Percentiles rank a stretch among this genome's conserved stretches.
Evolutionary conservation across 1,284 basidiomycete genomes (phyloP).

Genomic region (Apiotrichum veenhuisii): DNA sequence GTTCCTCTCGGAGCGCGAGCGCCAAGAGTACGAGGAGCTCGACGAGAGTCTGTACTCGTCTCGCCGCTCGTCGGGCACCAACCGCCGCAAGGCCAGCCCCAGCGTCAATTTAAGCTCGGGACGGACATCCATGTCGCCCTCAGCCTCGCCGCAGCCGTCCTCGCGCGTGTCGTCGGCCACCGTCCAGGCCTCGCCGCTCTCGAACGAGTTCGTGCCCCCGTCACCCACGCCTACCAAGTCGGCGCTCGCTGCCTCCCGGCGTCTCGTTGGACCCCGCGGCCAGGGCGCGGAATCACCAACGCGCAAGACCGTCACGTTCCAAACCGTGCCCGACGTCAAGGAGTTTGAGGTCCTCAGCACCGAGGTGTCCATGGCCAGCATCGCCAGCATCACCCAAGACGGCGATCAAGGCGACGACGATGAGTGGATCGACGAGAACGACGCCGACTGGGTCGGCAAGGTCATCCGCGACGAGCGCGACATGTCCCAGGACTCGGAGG

Average conservation of each 20-base stretch:
- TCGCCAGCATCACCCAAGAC: slow-evolving; percentile 16
- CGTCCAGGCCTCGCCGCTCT: slow-evolving; percentile 30
- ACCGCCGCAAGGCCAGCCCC: slow-evolving; percentile 29
- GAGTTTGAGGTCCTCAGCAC: slow-evolving; percentile 71
- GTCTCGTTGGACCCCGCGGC: slow-evolving; percentile 72
- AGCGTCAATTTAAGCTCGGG: slow-evolving; percentile 13
- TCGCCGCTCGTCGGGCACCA: slow-evolving; percentile 24
- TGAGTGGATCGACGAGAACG: slow-evolving; percentile 2
- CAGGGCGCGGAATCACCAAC: slow-evolving; percentile 52
- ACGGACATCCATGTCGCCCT: slow-evolving; percentile 29
- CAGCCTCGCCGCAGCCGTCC: slow-evolving; percentile 34
- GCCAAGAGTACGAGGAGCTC: slow-evolving; percentile 1
- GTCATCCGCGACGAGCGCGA: background rate
- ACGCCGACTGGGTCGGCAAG: slow-evolving; percentile 1
- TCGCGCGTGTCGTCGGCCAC: slow-evolving; percentile 15
- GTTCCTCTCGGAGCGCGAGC: slow-evolving; percentile 54
- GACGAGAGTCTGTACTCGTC: slow-evolving; percentile 31
- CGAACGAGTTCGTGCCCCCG: slow-evolving; percentile 11
- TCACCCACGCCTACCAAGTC: slow-evolving; percentile 55
- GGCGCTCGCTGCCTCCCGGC: slow-evolving; percentile 66
- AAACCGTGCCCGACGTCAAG: slow-evolving; percentile 78
- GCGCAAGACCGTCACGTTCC: slow-evolving; percentile 78
- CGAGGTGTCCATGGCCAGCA: slow-evolving; percentile 51
- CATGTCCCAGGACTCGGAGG: slow-evolving; percentile 10
- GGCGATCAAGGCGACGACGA: slow-evolving; percentile 20